Percentiles rank a stretch among this genome's conserved stretches.
These are phyloP conservation scores for Globisporangium paddicum DNA, from an alignment of 352 stramenopile species.

Conservation along the genomic window DNA sequence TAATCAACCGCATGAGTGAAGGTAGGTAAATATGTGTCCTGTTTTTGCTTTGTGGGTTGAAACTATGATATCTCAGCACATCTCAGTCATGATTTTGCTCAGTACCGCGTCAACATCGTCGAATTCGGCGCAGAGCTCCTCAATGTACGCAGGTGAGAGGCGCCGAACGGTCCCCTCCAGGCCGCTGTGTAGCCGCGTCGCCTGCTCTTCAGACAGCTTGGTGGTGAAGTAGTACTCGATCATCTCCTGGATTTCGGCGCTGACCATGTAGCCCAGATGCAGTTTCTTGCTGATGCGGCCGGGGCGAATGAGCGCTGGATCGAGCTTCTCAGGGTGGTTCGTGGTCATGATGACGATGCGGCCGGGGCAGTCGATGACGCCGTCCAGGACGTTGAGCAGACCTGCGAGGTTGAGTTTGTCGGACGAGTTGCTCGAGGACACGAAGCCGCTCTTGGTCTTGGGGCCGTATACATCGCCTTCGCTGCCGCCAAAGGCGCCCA, in stretches of 20 bases:
- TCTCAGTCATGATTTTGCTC: background rate
- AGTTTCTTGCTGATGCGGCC: constrained; percentile 86
- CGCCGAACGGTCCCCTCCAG: background rate
- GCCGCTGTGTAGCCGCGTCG: background rate
- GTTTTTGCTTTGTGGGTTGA: too few species aligned
- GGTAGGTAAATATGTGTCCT: background rate
- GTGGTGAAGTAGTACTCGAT: constrained; percentile 52
- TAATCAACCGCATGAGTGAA: background rate
- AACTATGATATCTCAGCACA: background rate
- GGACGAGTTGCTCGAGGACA: constrained; percentile 5
- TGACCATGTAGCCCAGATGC: constrained; percentile 53
- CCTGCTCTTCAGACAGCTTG: constrained; percentile 20
- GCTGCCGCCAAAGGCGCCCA: background rate
- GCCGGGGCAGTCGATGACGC: constrained; percentile 69
- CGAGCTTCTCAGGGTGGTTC: constrained; percentile 88
- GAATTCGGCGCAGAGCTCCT: constrained; percentile 12
- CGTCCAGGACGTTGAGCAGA: constrained; percentile 82
- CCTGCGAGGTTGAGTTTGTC: constrained; percentile 58
- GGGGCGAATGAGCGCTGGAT: constrained; percentile 80
- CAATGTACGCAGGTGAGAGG: constrained; percentile 5
- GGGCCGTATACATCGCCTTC: background rate
- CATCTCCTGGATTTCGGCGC: constrained; percentile 37
- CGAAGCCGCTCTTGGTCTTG: background rate
- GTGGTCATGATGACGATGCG: constrained; percentile 87
- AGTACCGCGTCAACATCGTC: constrained; percentile 7